Conservation (phyloP, 2,329 filamentous ascomycete species). For the Hortaea sp. region DNA sequence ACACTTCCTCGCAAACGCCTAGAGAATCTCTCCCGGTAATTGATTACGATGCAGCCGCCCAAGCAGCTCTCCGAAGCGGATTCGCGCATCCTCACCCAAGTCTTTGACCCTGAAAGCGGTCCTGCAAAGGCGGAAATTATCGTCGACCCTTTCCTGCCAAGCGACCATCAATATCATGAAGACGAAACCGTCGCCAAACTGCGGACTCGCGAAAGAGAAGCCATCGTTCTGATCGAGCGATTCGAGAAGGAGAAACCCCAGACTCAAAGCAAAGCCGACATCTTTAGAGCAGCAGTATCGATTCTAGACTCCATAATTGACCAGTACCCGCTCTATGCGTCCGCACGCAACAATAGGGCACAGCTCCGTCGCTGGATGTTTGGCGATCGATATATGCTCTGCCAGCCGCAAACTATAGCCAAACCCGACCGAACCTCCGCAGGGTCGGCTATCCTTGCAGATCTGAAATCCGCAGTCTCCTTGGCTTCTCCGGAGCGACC, state of each 20-base stretch:
- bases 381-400: conserved; percentile 25
- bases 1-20: too few relatives aligned
- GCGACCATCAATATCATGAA: conserved; percentile 14
- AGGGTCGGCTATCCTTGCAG: conserved; percentile 16
- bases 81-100: conserved; percentile 34
- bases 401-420: not conserved
- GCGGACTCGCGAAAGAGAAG: conserved; percentile 13
- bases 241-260: too few relatives aligned
- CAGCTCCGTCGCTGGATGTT: conserved; percentile 42
- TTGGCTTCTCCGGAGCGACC: conserved; percentile 47
- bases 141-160: conserved; percentile 15
- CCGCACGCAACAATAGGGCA: conserved; percentile 63
- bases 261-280: conserved; percentile 4
- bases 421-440: not conserved
- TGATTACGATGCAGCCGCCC: too few relatives aligned
- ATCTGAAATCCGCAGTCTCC: conserved; percentile 40
- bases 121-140: conserved; percentile 15
- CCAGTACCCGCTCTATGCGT: conserved; percentile 56
- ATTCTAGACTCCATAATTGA: conserved; percentile 48
- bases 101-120: conserved; percentile 22
- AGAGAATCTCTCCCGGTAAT: too few relatives aligned
- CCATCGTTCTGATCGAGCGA: conserved; percentile 13
- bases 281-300: conserved; percentile 13
- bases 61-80: conserved; percentile 23
- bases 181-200: conserved; percentile 3